Percentiles rank a stretch among this genome's conserved stretches.
phyloP scores from a whole-genome alignment of 2,329 filamentous ascomycete genomes.

The Colletotrichum agaves region DNA sequence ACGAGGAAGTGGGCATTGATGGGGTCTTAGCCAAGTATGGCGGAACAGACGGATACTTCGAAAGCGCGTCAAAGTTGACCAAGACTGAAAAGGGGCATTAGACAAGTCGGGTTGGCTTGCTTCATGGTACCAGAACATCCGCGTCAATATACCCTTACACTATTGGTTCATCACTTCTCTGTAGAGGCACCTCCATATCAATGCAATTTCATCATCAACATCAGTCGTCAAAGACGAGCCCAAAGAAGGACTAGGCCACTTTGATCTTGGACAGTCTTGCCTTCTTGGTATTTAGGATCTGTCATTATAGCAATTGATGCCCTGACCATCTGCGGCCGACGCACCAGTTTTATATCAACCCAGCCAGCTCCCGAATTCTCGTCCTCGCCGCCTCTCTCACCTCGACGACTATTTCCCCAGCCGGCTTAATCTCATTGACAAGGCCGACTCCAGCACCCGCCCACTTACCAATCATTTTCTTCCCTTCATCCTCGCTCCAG shows the following conservation, averaged over 20 bases:
- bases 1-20: slow-evolving; percentile 52
- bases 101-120: not conserved
- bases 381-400: slow-evolving; percentile 50
- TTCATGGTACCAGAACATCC: too few species aligned
- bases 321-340: too few species aligned
- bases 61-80: slow-evolving; percentile 71
- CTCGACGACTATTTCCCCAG: slow-evolving; percentile 56
- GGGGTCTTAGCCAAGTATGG: slow-evolving; percentile 62
- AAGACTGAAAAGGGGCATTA: slow-evolving; percentile 57
- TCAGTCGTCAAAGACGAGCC: too few species aligned
- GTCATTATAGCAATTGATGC: too few species aligned
- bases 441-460: slow-evolving; percentile 58
- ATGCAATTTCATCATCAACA: too few species aligned
- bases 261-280: not conserved
- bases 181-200: too few species aligned
- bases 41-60: slow-evolving; percentile 66
- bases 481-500: slow-evolving; percentile 47
- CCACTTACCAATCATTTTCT: slow-evolving; percentile 49
- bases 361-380: slow-evolving; percentile 46
- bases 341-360: slow-evolving; percentile 26
- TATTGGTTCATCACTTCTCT: too few species aligned
- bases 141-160: too few species aligned
- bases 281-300: not conserved
- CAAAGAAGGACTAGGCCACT: too few species aligned
- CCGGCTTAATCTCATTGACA: slow-evolving; percentile 53